Conservation (phyloP, 495 filamentous ascomycete species). For the Glutinoglossum americanum region DNA sequence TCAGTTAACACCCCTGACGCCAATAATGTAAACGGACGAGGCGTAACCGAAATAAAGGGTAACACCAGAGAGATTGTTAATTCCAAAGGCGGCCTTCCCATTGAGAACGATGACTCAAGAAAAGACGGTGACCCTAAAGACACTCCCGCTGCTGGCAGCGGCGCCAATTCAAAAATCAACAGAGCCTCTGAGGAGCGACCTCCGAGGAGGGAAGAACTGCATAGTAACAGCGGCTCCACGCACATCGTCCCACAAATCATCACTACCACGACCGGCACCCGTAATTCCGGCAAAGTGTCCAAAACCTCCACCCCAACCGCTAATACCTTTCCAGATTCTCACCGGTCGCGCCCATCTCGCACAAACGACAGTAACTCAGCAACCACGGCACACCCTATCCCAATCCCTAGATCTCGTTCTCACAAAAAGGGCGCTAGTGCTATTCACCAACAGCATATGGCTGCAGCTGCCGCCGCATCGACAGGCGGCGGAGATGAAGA, state of each 20-base stretch:
- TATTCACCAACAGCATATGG: conserved; percentile 7
- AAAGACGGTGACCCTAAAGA: conserved; percentile 15
- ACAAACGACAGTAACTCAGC: neutral
- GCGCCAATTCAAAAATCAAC: neutral
- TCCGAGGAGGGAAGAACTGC: conserved; percentile 12
- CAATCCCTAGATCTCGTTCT: conserved; percentile 31
- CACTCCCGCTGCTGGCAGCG: neutral
- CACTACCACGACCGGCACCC: conserved; percentile 10
- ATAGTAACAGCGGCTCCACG: conserved; percentile 8
- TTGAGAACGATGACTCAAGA: conserved; percentile 15
- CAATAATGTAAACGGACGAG: conserved; percentile 15
- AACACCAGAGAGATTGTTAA: conserved; percentile 17
- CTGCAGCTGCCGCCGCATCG: conserved; percentile 16
- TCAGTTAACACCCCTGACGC: conserved; percentile 15
- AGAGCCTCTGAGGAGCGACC: conserved; percentile 1
- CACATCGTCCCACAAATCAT: conserved; percentile 7
- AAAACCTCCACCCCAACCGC: conserved; percentile 42
- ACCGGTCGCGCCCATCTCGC: conserved; percentile 7
- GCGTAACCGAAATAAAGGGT: conserved; percentile 16
- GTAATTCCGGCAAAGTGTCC: conserved; percentile 8
- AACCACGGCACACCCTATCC: neutral
- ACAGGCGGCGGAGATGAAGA: conserved; percentile 11
- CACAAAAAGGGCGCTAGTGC: conserved; percentile 41
- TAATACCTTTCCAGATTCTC: conserved; percentile 23
- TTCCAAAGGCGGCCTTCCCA: conserved; percentile 13